These are phyloP conservation scores for Exophiala dermatitidis DNA, from an alignment of 2,329 filamentous ascomycete species.

Conservation along the genomic window DNA sequence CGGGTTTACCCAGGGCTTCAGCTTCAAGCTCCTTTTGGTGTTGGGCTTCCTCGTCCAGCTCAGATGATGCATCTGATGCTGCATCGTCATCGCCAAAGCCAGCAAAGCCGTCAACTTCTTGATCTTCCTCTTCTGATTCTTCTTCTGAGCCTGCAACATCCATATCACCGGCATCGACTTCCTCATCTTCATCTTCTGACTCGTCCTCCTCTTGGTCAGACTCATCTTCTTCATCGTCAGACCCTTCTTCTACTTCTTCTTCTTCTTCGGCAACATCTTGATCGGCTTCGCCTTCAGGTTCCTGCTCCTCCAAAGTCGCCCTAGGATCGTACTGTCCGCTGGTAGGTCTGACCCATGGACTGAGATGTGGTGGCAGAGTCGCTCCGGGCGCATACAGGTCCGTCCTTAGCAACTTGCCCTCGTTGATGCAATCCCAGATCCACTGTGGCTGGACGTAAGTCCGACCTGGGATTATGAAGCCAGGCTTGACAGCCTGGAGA, in stretches of 20 bases:
- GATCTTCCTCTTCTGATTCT: slow-evolving; percentile 45
- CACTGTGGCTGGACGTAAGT: slow-evolving; percentile 95
- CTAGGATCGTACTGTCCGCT: slow-evolving; percentile 90
- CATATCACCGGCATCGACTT: slow-evolving; percentile 41
- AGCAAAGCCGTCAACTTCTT: slow-evolving; percentile 41
- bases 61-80: slow-evolving; percentile 44
- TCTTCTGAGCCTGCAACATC: slow-evolving; percentile 37
- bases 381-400: slow-evolving; percentile 87
- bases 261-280: slow-evolving; percentile 47
- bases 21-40: slow-evolving; percentile 90
- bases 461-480: slow-evolving; percentile 77
- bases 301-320: slow-evolving; percentile 74
- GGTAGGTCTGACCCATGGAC: slow-evolving; percentile 84
- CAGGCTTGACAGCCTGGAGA: slow-evolving; percentile 39
- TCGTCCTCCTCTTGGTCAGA: slow-evolving; percentile 31
- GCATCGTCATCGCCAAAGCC: slow-evolving; percentile 51
- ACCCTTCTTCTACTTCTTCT: slow-evolving; percentile 41
- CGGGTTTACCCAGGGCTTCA: slow-evolving; percentile 66
- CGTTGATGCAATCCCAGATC: slow-evolving; percentile 96
- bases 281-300: slow-evolving; percentile 76
- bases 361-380: slow-evolving; percentile 85
- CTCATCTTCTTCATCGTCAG: slow-evolving; percentile 30
- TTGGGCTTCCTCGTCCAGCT: slow-evolving; percentile 55
- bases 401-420: slow-evolving; percentile 76
- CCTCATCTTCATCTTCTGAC: slow-evolving; percentile 38